Conservation (phyloP, 805 yeast genomes). For the Saturnispora sanitii region DNA sequence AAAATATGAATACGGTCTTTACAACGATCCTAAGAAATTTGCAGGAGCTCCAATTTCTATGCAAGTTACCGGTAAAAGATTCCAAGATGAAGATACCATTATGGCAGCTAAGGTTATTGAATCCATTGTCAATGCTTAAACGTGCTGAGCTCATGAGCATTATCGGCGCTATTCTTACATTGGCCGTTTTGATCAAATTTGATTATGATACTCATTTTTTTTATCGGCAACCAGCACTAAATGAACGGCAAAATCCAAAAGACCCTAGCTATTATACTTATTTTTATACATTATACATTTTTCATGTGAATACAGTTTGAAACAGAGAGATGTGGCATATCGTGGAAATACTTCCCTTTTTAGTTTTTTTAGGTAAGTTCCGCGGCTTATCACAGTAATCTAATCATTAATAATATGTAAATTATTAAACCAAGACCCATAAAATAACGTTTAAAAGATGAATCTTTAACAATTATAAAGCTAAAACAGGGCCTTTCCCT, state of each 20-base stretch:
- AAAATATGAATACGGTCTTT: slow-evolving; percentile 25
- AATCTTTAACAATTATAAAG: too few relatives aligned
- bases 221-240: too few relatives aligned
- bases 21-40: slow-evolving; percentile 29
- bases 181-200: too few relatives aligned
- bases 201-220: too few relatives aligned
- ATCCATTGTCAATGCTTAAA: slow-evolving; percentile 20
- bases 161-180: background rate
- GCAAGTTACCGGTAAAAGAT: slow-evolving; percentile 42
- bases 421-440: too few relatives aligned
- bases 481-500: too few relatives aligned
- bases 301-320: background rate
- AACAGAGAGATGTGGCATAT: too few relatives aligned
- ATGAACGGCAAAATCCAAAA: background rate
- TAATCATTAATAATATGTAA: too few relatives aligned
- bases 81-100: slow-evolving; percentile 39
- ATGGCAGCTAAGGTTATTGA: slow-evolving; percentile 35
- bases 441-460: too few relatives aligned
- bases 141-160: background rate
- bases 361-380: background rate
- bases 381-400: background rate
- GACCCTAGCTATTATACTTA: background rate
- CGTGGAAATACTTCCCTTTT: too few relatives aligned
- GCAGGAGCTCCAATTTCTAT: slow-evolving; percentile 40
- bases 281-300: too few relatives aligned